These are phyloP conservation scores for Thinopyrum elongatum DNA, from an alignment of 176 grass and related monocot species.

Conservation along the genomic window DNA sequence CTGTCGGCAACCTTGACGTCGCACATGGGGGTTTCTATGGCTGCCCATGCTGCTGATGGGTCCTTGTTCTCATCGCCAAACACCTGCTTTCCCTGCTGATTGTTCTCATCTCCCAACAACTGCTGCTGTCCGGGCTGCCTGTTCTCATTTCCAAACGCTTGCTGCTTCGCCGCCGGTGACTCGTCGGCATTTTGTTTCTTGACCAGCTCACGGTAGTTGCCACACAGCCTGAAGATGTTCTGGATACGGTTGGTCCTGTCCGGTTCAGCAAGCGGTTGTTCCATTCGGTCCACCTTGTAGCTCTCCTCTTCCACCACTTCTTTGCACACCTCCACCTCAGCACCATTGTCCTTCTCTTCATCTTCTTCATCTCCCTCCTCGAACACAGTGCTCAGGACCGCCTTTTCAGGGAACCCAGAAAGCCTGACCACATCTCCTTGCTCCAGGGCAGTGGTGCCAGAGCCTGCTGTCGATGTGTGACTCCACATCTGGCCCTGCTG, in stretches of 20 bases:
- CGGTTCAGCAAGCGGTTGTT: slow-evolving; percentile 17
- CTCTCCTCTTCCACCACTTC: slow-evolving; percentile 82
- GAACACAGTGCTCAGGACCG: slow-evolving; percentile 64
- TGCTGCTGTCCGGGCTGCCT: slow-evolving; percentile 17
- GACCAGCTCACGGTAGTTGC: slow-evolving; percentile 65
- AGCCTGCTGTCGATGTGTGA: not conserved
- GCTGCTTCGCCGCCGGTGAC: slow-evolving; percentile 25
- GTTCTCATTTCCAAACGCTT: slow-evolving; percentile 40
- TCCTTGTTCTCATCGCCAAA: slow-evolving; percentile 59
- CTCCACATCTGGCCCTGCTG: slow-evolving; percentile 36
- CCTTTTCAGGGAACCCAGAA: slow-evolving; percentile 59
- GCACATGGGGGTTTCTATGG: slow-evolving; percentile 31
- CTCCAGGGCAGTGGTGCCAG: slow-evolving; percentile 14
- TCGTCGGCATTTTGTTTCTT: slow-evolving; percentile 27
- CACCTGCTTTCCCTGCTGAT: not conserved
- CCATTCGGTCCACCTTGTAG: slow-evolving; percentile 18
- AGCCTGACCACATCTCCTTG: slow-evolving; percentile 43
- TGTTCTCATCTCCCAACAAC: slow-evolving; percentile 24
- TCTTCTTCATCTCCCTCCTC: slow-evolving; percentile 71
- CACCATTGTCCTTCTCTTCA: slow-evolving; percentile 30
- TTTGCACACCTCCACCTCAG: slow-evolving; percentile 71
- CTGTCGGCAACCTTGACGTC: slow-evolving; percentile 50
- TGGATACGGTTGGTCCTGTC: slow-evolving; percentile 63
- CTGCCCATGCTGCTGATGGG: slow-evolving; percentile 23
- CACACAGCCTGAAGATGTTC: slow-evolving; percentile 89